These are phyloP conservation scores for Olyra latifolia DNA, from an alignment of 176 grass and related monocot species.

Conservation along the genomic window DNA sequence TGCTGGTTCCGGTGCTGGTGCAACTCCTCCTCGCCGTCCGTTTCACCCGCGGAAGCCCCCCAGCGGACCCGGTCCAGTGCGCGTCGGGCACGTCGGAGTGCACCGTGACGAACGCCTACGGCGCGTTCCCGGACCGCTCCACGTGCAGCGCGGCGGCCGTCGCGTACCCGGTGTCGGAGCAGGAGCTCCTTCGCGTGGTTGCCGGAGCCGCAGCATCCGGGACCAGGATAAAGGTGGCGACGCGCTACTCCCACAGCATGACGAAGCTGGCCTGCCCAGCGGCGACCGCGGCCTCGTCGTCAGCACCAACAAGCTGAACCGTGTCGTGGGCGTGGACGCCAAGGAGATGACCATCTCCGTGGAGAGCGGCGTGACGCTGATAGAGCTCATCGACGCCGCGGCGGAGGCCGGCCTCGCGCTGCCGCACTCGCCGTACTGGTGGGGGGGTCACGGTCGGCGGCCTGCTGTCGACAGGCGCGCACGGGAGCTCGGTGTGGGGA, in stretches of 20 bases:
- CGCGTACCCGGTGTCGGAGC: constrained; percentile 48
- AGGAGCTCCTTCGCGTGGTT: constrained; percentile 41
- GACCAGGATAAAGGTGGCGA: constrained; percentile 53
- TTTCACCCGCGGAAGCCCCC: constrained; percentile 14
- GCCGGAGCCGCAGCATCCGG: constrained; percentile 26
- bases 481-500: constrained; percentile 61
- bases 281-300: constrained; percentile 41
- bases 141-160: constrained; percentile 42
- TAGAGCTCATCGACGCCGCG: constrained; percentile 42
- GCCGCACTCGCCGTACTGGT: constrained; percentile 60
- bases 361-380: constrained; percentile 45
- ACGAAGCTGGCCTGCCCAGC: constrained; percentile 57
- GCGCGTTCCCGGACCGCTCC: constrained; percentile 58
- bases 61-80: constrained; percentile 36
- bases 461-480: constrained; percentile 60
- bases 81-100: constrained; percentile 24
- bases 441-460: constrained; percentile 51
- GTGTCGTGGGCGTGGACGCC: constrained; percentile 32
- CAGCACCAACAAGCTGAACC: constrained; percentile 41
- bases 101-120: constrained; percentile 67
- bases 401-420: constrained; percentile 37
- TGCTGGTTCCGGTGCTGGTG: too few relatives aligned
- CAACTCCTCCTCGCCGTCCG: neutral
- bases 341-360: constrained; percentile 15
- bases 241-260: constrained; percentile 56